A percentile compares a stretch with the other conserved stretches of the same genome.
These are phyloP conservation scores for Saccharomycopsis javanensis DNA, from an alignment of 805 yeast genomes.

Conservation along the genomic window DNA sequence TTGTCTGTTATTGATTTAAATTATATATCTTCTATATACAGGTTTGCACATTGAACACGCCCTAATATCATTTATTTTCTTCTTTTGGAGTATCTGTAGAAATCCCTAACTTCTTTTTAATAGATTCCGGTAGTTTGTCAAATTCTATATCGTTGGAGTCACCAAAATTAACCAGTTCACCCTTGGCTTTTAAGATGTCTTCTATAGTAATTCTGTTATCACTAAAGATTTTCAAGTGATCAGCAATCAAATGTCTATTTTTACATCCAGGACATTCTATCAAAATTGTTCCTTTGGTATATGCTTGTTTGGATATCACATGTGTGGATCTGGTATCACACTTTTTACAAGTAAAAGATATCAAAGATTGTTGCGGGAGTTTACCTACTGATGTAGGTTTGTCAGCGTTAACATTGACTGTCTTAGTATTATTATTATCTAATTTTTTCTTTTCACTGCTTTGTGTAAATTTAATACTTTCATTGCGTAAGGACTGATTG, in stretches of 20 bases:
- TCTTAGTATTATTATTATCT: not conserved
- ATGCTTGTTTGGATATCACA: slow-evolving; percentile 87
- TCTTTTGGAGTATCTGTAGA: not conserved
- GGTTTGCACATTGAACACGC: not conserved
- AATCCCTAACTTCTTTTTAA: slow-evolving; percentile 26
- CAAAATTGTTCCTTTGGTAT: slow-evolving; percentile 73
- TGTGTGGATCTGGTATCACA: slow-evolving; percentile 82
- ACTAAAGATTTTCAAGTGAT: slow-evolving; percentile 73
- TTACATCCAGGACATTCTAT: slow-evolving; percentile 90
- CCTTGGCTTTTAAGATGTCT: slow-evolving; percentile 66
- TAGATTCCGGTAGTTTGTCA: slow-evolving; percentile 54
- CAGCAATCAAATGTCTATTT: slow-evolving; percentile 84
- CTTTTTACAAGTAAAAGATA: slow-evolving; percentile 87
- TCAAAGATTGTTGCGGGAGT: slow-evolving; percentile 68
- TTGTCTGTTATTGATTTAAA: not conserved
- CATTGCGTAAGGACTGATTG: not conserved
- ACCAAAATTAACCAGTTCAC: slow-evolving; percentile 54
- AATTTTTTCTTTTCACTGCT: not conserved
- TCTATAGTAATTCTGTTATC: slow-evolving; percentile 70
- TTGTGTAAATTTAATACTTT: not conserved
- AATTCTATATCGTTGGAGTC: slow-evolving; percentile 60
- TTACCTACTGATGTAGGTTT: slow-evolving; percentile 26
- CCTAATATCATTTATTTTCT: not conserved
- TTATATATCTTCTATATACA: not conserved
- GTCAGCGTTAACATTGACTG: not conserved